Evolutionary conservation across 2,329 filamentous ascomycete genomes (phyloP).

Genomic region (Graphilbum sp.): DNA sequence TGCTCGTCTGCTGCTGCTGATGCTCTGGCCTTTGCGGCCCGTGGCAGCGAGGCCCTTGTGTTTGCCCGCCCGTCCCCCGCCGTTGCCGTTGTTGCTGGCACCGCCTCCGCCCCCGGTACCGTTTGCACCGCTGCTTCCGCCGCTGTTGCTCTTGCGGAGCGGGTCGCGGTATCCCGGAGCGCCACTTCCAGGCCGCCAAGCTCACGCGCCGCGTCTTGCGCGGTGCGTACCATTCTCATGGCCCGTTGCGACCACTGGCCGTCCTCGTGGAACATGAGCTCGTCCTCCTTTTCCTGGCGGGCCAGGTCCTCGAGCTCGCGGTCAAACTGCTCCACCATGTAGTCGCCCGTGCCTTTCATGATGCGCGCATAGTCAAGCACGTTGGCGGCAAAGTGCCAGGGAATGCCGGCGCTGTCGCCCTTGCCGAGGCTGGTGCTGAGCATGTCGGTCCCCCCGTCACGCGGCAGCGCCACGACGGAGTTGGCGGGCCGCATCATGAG

Average conservation of each 20-base stretch:
- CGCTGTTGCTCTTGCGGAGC: background rate
- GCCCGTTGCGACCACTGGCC: conserved; percentile 86
- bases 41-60: too few relatives aligned
- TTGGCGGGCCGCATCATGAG: conserved; percentile 66
- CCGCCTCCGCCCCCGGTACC: background rate
- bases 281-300: conserved; percentile 72
- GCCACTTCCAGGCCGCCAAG: conserved; percentile 19
- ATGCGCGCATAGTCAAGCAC: conserved; percentile 88
- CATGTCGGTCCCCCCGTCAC: conserved; percentile 58
- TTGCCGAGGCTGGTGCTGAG: conserved; percentile 36
- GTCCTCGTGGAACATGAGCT: conserved; percentile 80
- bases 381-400: conserved; percentile 90
- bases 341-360: conserved; percentile 84
- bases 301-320: conserved; percentile 59
- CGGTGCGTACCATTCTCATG: conserved; percentile 53
- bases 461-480: conserved; percentile 75
- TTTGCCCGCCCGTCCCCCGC: background rate
- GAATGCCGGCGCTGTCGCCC: conserved; percentile 29
- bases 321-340: conserved; percentile 70
- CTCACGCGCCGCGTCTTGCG: conserved; percentile 54
- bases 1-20: conserved; percentile 12
- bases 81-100: background rate
- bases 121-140: conserved; percentile 2
- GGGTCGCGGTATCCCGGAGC: conserved; percentile 11
- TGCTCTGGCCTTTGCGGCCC: background rate